Evolutionary conservation across 2,329 filamentous ascomycete genomes (phyloP).

Genomic region (Cytospora piceae): DNA sequence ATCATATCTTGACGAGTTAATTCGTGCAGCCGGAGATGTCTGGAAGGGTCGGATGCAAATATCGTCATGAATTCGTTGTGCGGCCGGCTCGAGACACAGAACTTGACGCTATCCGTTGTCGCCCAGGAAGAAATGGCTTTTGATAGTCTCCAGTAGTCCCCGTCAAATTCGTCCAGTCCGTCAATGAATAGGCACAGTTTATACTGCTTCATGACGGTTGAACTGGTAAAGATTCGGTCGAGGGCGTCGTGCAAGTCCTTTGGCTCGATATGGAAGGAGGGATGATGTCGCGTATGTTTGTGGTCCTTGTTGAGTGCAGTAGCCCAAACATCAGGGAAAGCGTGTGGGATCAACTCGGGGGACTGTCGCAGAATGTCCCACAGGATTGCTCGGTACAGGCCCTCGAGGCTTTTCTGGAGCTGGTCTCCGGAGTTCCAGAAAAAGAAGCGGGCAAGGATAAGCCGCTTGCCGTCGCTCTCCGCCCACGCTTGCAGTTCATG

Average conservation of each 20-base stretch:
- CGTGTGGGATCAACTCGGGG: slow-evolving; percentile 23
- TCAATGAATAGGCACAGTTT: slow-evolving; percentile 9
- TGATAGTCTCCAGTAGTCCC: slow-evolving; percentile 10
- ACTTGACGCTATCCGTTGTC: neutral
- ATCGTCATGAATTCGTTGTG: neutral
- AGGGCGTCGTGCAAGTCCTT: slow-evolving; percentile 1
- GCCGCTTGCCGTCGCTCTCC: neutral
- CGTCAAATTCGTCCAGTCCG: slow-evolving; percentile 14
- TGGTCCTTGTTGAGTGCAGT: neutral
- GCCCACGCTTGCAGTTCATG: slow-evolving; percentile 10
- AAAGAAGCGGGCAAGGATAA: slow-evolving; percentile 21
- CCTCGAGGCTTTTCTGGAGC: slow-evolving; percentile 30
- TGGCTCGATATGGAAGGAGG: neutral
- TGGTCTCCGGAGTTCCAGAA: slow-evolving; percentile 27
- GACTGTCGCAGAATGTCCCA: slow-evolving; percentile 29
- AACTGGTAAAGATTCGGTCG: neutral
- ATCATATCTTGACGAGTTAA: slow-evolving; percentile 11
- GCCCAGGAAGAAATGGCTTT: neutral
- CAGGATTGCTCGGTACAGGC: slow-evolving; percentile 28
- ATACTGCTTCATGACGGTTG: neutral
- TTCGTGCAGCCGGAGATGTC: slow-evolving; percentile 1
- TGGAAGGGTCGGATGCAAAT: neutral
- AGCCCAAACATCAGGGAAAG: slow-evolving; percentile 19
- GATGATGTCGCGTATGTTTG: neutral
- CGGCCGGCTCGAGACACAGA: slow-evolving; percentile 17